Percentiles rank a stretch among this genome's conserved stretches.
phyloP scores from a whole-genome alignment of 495 filamentous ascomycete species.

The Penicillium herquei region DNA sequence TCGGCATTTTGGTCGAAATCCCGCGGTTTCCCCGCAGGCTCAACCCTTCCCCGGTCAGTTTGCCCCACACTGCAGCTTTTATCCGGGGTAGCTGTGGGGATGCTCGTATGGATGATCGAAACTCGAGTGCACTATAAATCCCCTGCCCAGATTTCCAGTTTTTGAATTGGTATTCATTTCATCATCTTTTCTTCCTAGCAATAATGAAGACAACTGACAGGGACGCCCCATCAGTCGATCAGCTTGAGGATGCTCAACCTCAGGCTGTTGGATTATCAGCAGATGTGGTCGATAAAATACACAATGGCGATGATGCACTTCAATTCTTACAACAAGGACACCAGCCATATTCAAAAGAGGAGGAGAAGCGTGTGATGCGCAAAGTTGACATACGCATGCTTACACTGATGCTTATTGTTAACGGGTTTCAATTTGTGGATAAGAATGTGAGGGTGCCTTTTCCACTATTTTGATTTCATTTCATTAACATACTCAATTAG shows the following conservation, averaged over 20 bases:
- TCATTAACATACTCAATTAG: background rate
- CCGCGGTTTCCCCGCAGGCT: background rate
- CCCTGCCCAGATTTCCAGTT: no score
- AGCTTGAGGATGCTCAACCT: conserved; percentile 1
- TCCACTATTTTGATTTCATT: no score
- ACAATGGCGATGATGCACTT: background rate
- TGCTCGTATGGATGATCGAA: no score
- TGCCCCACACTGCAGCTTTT: background rate
- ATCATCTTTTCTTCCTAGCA: background rate
- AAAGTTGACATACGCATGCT: background rate
- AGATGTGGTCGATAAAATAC: background rate
- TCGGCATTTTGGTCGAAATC: background rate
- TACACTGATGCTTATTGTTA: background rate
- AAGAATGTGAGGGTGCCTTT: background rate
- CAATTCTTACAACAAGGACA: background rate
- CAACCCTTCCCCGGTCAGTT: background rate
- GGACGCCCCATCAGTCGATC: background rate
- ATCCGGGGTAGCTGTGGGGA: conserved; percentile 1
- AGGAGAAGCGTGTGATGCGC: background rate
- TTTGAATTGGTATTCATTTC: no score
- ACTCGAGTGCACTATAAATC: no score
- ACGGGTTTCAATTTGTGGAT: background rate
- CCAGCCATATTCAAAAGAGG: background rate
- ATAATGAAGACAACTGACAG: background rate
- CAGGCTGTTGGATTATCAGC: background rate